These are phyloP conservation scores for Chalciporus sphaerocephalus DNA, from an alignment of 768 basidiomycete genomes.

Conservation along the genomic window DNA sequence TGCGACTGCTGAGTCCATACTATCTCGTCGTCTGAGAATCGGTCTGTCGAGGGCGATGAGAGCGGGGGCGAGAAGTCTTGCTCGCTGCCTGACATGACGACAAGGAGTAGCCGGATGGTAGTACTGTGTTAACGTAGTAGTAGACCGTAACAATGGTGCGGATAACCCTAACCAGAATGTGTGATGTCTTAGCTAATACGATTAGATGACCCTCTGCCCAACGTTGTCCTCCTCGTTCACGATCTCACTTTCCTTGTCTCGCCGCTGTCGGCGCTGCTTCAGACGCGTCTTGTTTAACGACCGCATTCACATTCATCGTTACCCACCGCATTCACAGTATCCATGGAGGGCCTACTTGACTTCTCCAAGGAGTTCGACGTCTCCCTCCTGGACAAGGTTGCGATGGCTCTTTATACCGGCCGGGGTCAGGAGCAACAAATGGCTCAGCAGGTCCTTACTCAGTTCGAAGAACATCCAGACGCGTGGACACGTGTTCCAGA, in stretches of 20 bases:
- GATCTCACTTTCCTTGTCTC: constrained; percentile 8
- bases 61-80: constrained; percentile 8
- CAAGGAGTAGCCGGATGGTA: background rate
- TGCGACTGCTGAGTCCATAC: constrained; percentile 11
- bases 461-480: constrained; percentile 94
- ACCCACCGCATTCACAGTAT: constrained; percentile 9
- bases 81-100: constrained; percentile 12
- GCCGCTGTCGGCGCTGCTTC: constrained; percentile 9
- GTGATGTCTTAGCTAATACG: constrained; percentile 32
- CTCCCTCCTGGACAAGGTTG: constrained; percentile 87
- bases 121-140: constrained; percentile 3
- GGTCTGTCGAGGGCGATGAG: constrained; percentile 14
- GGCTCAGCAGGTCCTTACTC: constrained; percentile 91
- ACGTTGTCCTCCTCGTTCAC: constrained; percentile 21
- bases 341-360: constrained; percentile 77
- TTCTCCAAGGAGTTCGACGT: constrained; percentile 94
- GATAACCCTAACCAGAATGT: constrained; percentile 7
- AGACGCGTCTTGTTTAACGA: constrained; percentile 6
- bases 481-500: constrained; percentile 97
- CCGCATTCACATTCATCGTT: background rate
- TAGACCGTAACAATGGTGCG: constrained; percentile 18
- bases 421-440: constrained; percentile 88
- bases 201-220: constrained; percentile 39
- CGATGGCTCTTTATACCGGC: constrained; percentile 87
- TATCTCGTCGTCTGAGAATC: constrained; percentile 19